Evolutionary conservation across 306 rosid species (phyloP).

Genomic region (Malus orientalis): DNA sequence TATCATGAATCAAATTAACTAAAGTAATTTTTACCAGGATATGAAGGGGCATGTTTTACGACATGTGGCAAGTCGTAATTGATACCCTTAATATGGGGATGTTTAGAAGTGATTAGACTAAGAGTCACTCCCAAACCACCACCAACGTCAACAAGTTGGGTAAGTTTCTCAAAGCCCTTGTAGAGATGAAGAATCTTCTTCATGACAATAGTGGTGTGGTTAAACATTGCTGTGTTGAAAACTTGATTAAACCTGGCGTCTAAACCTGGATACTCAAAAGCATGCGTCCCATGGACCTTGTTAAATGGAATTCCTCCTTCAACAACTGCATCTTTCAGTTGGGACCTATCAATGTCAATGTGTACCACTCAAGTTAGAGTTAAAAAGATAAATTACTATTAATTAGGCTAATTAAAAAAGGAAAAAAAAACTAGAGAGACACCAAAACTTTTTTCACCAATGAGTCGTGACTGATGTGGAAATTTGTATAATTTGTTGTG

Average conservation of each 20-base stretch:
- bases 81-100: conserved; percentile 40
- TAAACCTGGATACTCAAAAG: conserved; percentile 28
- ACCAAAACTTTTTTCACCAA: too few relatives aligned
- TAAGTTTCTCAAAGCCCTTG: conserved; percentile 35
- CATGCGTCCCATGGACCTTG: conserved; percentile 33
- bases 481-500: too few relatives aligned
- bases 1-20: neutral
- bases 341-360: conserved; percentile 20
- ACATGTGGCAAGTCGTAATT: conserved; percentile 44
- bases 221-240: conserved; percentile 45
- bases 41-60: conserved; percentile 32
- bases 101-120: conserved; percentile 37
- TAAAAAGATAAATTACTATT: too few relatives aligned
- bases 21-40: conserved; percentile 23
- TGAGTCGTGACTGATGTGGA: too few relatives aligned
- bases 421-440: too few relatives aligned
- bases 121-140: conserved; percentile 46
- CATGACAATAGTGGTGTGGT: conserved; percentile 23
- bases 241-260: conserved; percentile 33
- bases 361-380: neutral
- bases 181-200: conserved; percentile 32
- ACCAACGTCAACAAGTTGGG: conserved; percentile 53
- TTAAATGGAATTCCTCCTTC: conserved; percentile 47
- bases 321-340: conserved; percentile 12
- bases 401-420: too few relatives aligned